phyloP scores from a whole-genome alignment of 2,329 filamentous ascomycete genomes.

The Bimuria novae-zelandiae region DNA sequence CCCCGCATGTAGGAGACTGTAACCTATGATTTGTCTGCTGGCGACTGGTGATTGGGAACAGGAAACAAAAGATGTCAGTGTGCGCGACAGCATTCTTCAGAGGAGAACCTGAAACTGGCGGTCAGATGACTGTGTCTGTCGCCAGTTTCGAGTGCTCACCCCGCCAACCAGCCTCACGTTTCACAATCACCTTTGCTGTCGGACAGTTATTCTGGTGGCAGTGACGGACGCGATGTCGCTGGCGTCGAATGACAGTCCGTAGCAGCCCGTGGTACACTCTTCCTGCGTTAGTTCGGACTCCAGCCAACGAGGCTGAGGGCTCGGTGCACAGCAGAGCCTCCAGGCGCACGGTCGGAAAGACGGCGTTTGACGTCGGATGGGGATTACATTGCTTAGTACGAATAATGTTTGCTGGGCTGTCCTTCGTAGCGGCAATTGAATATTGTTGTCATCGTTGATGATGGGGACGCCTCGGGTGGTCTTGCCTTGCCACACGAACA shows the following conservation, averaged over 20 bases:
- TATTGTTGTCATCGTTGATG: not conserved
- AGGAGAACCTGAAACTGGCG: constrained; percentile 21
- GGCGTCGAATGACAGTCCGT: constrained; percentile 2
- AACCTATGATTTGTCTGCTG: not conserved
- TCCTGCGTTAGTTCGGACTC: constrained; percentile 3
- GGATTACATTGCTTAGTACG: no score
- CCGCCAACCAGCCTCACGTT: constrained; percentile 28
- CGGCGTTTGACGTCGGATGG: no score
- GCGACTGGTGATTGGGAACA: not conserved
- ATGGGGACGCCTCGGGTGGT: not conserved
- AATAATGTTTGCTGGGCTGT: not conserved
- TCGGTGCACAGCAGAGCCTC: constrained; percentile 7
- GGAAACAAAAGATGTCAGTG: constrained; percentile 2
- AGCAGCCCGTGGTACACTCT: not conserved
- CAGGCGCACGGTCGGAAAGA: not conserved
- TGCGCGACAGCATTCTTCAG: constrained; percentile 15
- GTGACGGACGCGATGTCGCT: constrained; percentile 4
- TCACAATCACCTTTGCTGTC: constrained; percentile 21
- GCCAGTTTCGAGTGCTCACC: constrained; percentile 20
- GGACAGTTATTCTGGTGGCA: constrained; percentile 16
- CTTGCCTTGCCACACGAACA: constrained; percentile 3
- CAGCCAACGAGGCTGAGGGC: constrained; percentile 1
- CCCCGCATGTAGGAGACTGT: not conserved
- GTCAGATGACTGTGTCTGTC: constrained; percentile 15
- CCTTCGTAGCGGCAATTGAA: not conserved